Evolutionary conservation across 805 yeast genomes (phyloP), one percentile per base, ranked within the genome.

Genomic region (Yarrowia alimentaria): DNA sequence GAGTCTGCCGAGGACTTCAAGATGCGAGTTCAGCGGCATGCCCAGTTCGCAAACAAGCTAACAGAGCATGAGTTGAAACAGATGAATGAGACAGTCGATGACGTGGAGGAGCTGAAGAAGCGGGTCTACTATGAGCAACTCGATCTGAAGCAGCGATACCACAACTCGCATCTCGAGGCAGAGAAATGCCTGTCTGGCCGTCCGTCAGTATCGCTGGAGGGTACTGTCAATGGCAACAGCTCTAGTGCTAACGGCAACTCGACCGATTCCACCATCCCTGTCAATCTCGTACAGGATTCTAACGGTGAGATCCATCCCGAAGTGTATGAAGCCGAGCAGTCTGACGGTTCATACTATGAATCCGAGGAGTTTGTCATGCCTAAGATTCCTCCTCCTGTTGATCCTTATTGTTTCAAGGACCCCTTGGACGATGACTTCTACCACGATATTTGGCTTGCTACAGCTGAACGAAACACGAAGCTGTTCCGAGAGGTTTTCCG

Each of bases 391-490:
- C 37, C 37, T 16, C 62, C 80, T 53, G 75, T 93, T 55, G 97
- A 89, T 64, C 99, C 99, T 0, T 90, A 86, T 65, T 71, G 79
- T 2, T 89, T 93, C 64, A 82, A 77, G 53, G 99, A 93, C 67
- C 99, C 99, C 0, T 64, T 93, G 40, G 79, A 76, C 54, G 83
- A 78, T n/a, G 78, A 77, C 2, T 93, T 93, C 63, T 87, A 80
- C 60, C 90, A 85, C 58, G 96, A 88, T 58, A 64, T 82, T 6
- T 91, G 96, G 96, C 77, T 74, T 63, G 82, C 82, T 5, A 79
- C 78, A 60, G 97, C 99, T 0, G 70, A 83, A 49, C 75, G 90
- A 59, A 93, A 93, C 61, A 88, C 98, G 0, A 73, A 78, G 54
- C 69, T 94, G 1, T 93, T 78, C 69, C 74, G 96, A 55, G 72